These are phyloP conservation scores for Ambispora gerdemannii DNA, from an alignment of 192 early-diverging fungal species.

Conservation along the genomic window DNA sequence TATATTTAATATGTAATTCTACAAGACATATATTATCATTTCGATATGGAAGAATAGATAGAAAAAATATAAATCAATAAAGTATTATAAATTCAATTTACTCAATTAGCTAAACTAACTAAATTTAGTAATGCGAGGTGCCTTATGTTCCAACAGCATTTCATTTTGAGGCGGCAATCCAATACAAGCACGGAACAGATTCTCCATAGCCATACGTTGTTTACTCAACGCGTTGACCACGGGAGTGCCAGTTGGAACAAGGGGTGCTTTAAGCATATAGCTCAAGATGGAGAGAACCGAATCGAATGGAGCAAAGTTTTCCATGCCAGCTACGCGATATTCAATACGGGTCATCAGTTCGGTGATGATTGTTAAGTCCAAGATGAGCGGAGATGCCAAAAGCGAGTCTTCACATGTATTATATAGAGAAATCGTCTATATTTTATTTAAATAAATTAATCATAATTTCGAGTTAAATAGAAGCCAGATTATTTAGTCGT, in stretches of 20 bases:
- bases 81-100: too few species aligned
- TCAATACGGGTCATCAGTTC: constrained; percentile 96
- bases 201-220: constrained; percentile 96
- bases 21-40: too few species aligned
- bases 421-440: constrained; percentile 96
- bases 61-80: too few species aligned
- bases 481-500: background rate
- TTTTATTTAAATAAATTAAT: too few species aligned
- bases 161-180: constrained; percentile 95
- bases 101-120: too few species aligned
- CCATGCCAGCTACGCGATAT: constrained; percentile 78
- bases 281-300: constrained; percentile 87
- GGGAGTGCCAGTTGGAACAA: constrained; percentile 89
- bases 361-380: constrained; percentile 92
- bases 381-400: constrained; percentile 94
- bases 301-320: constrained; percentile 84
- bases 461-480: background rate
- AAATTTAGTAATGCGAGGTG: too few species aligned
- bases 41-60: too few species aligned
- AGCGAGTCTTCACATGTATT: constrained; percentile 99
- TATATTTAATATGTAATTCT: too few species aligned
- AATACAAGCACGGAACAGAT: constrained; percentile 95
- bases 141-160: constrained; percentile 93
- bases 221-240: constrained; percentile 95
- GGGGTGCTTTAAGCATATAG: constrained; percentile 96